Conservation (phyloP, 2,329 filamentous ascomycete genomes). For the Microdochium trichocladiopsis region DNA sequence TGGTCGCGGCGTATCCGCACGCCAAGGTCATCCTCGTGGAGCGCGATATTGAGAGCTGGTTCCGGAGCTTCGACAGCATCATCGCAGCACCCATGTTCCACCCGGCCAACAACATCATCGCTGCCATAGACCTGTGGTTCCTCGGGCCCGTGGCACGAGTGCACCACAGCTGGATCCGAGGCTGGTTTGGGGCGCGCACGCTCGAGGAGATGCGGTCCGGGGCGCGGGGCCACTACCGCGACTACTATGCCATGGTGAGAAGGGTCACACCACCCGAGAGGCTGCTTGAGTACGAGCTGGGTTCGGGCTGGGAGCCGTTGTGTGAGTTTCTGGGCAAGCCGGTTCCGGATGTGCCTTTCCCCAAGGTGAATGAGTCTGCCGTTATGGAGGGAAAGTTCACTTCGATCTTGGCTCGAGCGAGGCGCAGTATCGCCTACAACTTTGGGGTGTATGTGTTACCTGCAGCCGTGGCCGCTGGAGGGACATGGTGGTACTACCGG, state of each 20-base stretch:
- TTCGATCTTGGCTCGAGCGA: background rate
- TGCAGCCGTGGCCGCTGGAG: background rate
- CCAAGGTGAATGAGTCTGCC: constrained; percentile 5
- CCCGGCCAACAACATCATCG: background rate
- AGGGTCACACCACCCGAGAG: constrained; percentile 6
- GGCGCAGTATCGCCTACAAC: background rate
- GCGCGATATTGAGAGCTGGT: constrained; percentile 13
- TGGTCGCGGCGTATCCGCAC: constrained; percentile 11
- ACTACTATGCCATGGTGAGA: constrained; percentile 10
- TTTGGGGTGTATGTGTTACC: background rate
- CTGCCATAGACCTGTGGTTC: constrained; percentile 3
- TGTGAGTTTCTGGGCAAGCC: constrained; percentile 13
- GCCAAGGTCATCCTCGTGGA: constrained; percentile 14
- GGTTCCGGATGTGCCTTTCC: constrained; percentile 7
- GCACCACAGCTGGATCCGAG: constrained; percentile 8
- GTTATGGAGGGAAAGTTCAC: background rate
- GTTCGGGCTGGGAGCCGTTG: constrained; percentile 14
- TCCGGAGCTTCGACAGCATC: constrained; percentile 11
- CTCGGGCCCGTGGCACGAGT: constrained; percentile 14
- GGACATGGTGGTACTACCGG: background rate
- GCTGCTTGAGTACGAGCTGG: constrained; percentile 12
- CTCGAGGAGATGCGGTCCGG: background rate
- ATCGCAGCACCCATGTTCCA: constrained; percentile 9
- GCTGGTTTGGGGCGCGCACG: constrained; percentile 3
- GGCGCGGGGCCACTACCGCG: constrained; percentile 5